These are phyloP conservation scores for Candida sp. DNA, from an alignment of 1,139 yeast genomes.

Conservation along the genomic window DNA sequence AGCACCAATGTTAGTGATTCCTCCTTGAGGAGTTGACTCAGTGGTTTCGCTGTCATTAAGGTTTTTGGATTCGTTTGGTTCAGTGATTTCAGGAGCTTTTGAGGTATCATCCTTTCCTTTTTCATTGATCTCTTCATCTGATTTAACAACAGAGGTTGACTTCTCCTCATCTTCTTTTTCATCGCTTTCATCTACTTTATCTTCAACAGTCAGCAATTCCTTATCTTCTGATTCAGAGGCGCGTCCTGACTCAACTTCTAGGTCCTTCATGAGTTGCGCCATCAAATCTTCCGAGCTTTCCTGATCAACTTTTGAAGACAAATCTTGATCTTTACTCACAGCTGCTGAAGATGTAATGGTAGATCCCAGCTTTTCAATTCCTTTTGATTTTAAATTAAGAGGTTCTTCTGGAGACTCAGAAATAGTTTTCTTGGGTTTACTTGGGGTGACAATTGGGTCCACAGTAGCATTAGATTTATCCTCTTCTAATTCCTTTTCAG, in stretches of 20 bases:
- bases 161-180: conserved; percentile 3
- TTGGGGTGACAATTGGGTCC: background rate
- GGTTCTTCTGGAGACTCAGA: background rate
- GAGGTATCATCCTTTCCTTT: conserved; percentile 3
- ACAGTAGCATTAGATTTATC: too few relatives aligned
- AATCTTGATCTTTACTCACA: background rate
- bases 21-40: too few relatives aligned
- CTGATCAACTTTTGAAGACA: background rate
- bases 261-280: conserved; percentile 1
- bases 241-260: background rate
- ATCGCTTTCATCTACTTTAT: conserved; percentile 3
- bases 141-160: background rate
- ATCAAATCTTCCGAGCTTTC: conserved; percentile 1
- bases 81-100: background rate
- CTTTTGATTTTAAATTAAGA: background rate
- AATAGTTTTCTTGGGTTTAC: background rate
- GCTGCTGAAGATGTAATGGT: background rate
- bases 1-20: background rate
- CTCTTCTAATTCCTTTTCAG: background rate
- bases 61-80: too few relatives aligned
- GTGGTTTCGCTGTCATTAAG: too few relatives aligned
- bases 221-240: conserved; percentile 4
- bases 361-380: background rate
- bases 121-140: conserved; percentile 4
- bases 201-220: conserved; percentile 5